Evolutionary conservation across 1,284 basidiomycete genomes (phyloP), one percentile per base, ranked within the genome.

Genomic region (Pholiota adiposa): DNA sequence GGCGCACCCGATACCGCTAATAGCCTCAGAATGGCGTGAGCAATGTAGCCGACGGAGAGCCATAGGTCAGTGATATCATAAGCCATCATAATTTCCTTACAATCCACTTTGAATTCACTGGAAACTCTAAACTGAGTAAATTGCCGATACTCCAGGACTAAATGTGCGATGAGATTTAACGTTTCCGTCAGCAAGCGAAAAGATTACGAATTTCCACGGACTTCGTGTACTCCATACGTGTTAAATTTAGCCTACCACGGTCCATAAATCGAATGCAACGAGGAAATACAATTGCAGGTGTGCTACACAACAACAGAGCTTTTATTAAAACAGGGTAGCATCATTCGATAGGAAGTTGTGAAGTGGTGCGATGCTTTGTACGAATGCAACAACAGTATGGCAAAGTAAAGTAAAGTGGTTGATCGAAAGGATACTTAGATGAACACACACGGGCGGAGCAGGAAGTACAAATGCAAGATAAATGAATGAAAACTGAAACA

Each of bases 391-490:
- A 23, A 21, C 12, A 21, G 48, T 50, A 50, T 7, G n/a, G 19
- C 18, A 34, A 12, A 50, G n/a, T 29, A 50, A 21, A 50, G 29
- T 19, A 29, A 33, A 50, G 25, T 23, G 48, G 21, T 34, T 34
- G 48, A 21, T 31, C n/a, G 19, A 21, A 31, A 27, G 19, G 19
- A 29, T 31, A 34, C n/a, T 19, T 50, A 31, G 25, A 33, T 29
- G 46, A 49, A 49, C 14, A 33, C n/a, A 49, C 16, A 18, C 9
- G 33, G 4, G 19, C 16, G 18, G 33, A n/a, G 5, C 19, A n/a
- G 48, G 27, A 38, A 38, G n/a, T 50, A 50, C 48, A 50, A 49
- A 50, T 50, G 31, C 48, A 50, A 50, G 34, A 40, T 16, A 16
- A 38, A 38, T 31, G 29, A 27, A 27, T 44, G 43, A 46, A 46